Evolutionary conservation across 805 yeast species (phyloP).

Genomic region (Monosporozyma aerobia): DNA sequence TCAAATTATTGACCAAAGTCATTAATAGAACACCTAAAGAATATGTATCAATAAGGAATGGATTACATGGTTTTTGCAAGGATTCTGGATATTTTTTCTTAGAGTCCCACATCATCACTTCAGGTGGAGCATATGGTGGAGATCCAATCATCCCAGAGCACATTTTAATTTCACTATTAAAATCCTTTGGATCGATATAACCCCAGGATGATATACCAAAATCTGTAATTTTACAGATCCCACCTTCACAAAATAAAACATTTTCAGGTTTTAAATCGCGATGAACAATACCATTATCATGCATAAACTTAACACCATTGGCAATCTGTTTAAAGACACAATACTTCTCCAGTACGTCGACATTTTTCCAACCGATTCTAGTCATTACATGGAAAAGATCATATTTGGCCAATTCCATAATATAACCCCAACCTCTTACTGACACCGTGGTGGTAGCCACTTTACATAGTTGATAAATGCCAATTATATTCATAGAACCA

Average conservation of each 20-base stretch:
- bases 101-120: slow-evolving; percentile 43
- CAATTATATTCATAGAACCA: slow-evolving; percentile 8
- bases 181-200: slow-evolving; percentile 44
- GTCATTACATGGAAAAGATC: slow-evolving; percentile 51
- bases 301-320: slow-evolving; percentile 53
- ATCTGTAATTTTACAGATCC: slow-evolving; percentile 61
- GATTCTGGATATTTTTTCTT: slow-evolving; percentile 28
- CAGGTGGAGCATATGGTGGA: slow-evolving; percentile 77
- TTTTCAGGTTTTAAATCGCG: slow-evolving; percentile 72
- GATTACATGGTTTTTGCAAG: slow-evolving; percentile 39
- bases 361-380: slow-evolving; percentile 50
- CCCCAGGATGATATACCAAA: slow-evolving; percentile 69
- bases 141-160: slow-evolving; percentile 56
- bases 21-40: slow-evolving; percentile 61
- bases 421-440: slow-evolving; percentile 69
- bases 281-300: slow-evolving; percentile 59
- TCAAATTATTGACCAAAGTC: slow-evolving; percentile 46
- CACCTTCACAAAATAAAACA: slow-evolving; percentile 47
- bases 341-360: slow-evolving; percentile 42
- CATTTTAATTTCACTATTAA: slow-evolving; percentile 31
- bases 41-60: slow-evolving; percentile 65
- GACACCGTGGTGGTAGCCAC: slow-evolving; percentile 46
- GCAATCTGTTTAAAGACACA: slow-evolving; percentile 64
- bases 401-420: slow-evolving; percentile 56
- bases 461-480: slow-evolving; percentile 21